Evolutionary conservation across 108 stramenopile species (phyloP), one percentile per base, ranked within the genome.

Genomic region (Skeletonema marinoi): DNA sequence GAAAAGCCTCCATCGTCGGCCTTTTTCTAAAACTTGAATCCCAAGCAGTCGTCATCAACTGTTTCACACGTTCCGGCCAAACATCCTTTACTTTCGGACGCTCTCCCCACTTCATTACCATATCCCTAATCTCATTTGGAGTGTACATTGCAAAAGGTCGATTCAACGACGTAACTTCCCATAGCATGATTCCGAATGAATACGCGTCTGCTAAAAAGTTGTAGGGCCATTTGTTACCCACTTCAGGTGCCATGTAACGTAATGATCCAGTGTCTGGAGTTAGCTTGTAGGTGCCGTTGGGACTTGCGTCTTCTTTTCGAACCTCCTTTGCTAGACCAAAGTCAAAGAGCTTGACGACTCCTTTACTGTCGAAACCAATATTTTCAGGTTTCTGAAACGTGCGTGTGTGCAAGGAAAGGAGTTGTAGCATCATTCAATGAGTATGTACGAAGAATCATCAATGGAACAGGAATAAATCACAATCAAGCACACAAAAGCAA

Each of bases 221-320:
- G 84, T 95, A 95, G 1, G 92, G 92, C 64, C 86, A 84, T 48
- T 78, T 78, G 41, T 87, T 70, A 5, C 71, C 80, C 17, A 81
- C 80, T 65, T 81, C 80, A 6, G 80, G 77, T 35, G 80, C 80
- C 80, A 81, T 81, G 60, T 81, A 95, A 46, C 94, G 88, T 17
- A 89, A 74, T n/a, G 87, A 88, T 17, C 94, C 94, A 29, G 92
- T 92, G 65, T 88, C 84, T n/a, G 89, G 88, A 13, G 94, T 90
- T 11, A 95, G 78, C 60, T 88, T 85, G 78, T 91, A 95, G 62
- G 86, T 78, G 31, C 86, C 91, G 21, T 78, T 78, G 13, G 63
- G 36, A 64, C 38, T 64, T 39, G 38, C 72, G 31, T 36, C 73
- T 44, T 32, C 46, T 61, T 35, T 74, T 38, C 41, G 73, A n/a